Evolutionary conservation across 148 eudicot genomes (phyloP).

Genomic region (Rhododendron ovatum): DNA sequence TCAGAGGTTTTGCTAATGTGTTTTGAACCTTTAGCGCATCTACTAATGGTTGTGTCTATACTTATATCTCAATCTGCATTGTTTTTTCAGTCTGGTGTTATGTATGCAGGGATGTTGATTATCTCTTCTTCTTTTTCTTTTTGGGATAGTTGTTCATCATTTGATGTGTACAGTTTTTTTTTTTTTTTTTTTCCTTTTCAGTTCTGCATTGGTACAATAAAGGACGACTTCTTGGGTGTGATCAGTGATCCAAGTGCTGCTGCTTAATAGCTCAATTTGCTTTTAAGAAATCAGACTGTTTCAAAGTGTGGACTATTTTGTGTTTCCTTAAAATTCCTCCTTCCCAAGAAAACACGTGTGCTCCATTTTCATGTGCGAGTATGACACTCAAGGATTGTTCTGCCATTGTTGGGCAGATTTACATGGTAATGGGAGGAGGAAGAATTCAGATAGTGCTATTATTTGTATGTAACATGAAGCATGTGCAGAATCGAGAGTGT

Average conservation of each 20-base stretch:
- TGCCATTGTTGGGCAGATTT: background rate
- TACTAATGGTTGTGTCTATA: background rate
- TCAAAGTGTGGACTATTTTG: background rate
- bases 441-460: background rate
- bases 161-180: background rate
- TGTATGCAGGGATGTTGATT: background rate
- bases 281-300: background rate
- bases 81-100: background rate
- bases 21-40: background rate
- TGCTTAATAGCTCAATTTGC: constrained; percentile 15
- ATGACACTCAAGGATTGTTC: background rate
- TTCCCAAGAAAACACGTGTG: background rate
- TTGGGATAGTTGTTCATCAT: background rate
- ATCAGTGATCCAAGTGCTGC: constrained; percentile 67
- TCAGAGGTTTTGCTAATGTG: background rate
- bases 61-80: background rate
- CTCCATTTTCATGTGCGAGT: background rate
- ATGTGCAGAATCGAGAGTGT: background rate
- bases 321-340: background rate
- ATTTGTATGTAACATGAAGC: background rate
- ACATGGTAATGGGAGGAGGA: background rate
- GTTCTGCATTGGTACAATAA: constrained; percentile 96
- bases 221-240: constrained; percentile 88
- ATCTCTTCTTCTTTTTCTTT: background rate
- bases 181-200: constrained; percentile 18